phyloP scores from a whole-genome alignment of 2,329 filamentous ascomycete genomes.

The Colletotrichum limetticola region DNA sequence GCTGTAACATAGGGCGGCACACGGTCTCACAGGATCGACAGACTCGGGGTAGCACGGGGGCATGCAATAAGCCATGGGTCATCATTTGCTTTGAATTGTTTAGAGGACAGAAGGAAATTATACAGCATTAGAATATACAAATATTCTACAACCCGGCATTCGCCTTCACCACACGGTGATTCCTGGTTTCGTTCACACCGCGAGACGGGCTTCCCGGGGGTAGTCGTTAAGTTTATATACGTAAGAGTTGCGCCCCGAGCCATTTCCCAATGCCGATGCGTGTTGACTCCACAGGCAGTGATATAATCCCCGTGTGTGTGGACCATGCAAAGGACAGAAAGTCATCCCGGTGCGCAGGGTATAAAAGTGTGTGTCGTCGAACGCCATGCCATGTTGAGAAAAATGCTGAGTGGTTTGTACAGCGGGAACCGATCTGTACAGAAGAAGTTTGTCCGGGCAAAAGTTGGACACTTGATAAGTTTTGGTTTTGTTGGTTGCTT shows the following conservation, averaged over 20 bases:
- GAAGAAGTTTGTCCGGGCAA: constrained; percentile 15
- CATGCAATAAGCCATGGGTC: neutral
- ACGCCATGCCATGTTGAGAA: constrained; percentile 35
- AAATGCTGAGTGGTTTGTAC: constrained; percentile 33
- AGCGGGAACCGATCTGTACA: constrained; percentile 33
- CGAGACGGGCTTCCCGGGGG: constrained; percentile 30
- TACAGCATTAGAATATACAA: constrained; percentile 51
- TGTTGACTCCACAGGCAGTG: constrained; percentile 21
- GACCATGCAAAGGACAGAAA: constrained; percentile 25
- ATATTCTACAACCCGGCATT: constrained; percentile 34
- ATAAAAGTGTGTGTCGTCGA: constrained; percentile 36
- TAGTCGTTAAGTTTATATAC: constrained; percentile 33
- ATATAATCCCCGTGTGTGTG: constrained; percentile 13
- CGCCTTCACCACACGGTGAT: constrained; percentile 33
- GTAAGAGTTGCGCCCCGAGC: constrained; percentile 30
- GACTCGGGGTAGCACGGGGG: neutral
- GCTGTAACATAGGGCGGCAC: neutral
- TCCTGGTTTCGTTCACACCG: constrained; percentile 29
- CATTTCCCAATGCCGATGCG: constrained; percentile 27
- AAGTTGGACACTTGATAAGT: constrained; percentile 17
- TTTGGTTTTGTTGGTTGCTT: constrained; percentile 14
- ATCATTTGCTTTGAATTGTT: neutral
- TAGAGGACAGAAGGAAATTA: constrained; percentile 42
- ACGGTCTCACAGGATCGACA: neutral
- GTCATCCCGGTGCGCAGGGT: constrained; percentile 35